A percentile compares a stretch with the other conserved stretches of the same genome.
These are phyloP conservation scores for Xanthoceras sorbifolium DNA, from an alignment of 345 rosid species.

Conservation along the genomic window DNA sequence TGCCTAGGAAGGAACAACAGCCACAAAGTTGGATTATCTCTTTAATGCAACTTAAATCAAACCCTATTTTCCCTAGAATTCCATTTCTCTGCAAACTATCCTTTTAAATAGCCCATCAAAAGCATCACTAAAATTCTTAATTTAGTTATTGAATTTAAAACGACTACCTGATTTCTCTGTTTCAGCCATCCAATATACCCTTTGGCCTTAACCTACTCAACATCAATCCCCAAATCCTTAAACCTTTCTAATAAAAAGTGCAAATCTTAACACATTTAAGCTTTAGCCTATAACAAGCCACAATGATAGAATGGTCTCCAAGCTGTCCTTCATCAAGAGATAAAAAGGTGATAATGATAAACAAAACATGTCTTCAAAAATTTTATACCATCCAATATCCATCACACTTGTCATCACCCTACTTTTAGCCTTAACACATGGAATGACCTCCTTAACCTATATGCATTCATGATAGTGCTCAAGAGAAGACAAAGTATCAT, in stretches of 20 bases:
- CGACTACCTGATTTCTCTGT: background rate
- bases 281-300: background rate
- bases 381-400: background rate
- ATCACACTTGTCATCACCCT: background rate
- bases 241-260: background rate
- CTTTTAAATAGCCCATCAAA: background rate
- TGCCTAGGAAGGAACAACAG: background rate
- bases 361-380: background rate
- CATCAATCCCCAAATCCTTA: background rate
- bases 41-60: background rate
- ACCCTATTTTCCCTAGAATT: background rate
- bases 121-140: background rate
- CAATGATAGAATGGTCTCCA: background rate
- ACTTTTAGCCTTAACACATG: background rate
- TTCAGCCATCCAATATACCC: background rate
- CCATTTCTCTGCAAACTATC: background rate
- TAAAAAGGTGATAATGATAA: background rate
- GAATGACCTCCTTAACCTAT: background rate
- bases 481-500: background rate
- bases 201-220: background rate
- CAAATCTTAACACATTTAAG: background rate
- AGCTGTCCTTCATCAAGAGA: background rate
- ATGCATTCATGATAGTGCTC: background rate
- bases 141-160: background rate
- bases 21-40: background rate